Percentiles rank a stretch among this genome's conserved stretches.
Conservation (phyloP, 139 green algal genomes). For the Picochlorum sp. region DNA sequence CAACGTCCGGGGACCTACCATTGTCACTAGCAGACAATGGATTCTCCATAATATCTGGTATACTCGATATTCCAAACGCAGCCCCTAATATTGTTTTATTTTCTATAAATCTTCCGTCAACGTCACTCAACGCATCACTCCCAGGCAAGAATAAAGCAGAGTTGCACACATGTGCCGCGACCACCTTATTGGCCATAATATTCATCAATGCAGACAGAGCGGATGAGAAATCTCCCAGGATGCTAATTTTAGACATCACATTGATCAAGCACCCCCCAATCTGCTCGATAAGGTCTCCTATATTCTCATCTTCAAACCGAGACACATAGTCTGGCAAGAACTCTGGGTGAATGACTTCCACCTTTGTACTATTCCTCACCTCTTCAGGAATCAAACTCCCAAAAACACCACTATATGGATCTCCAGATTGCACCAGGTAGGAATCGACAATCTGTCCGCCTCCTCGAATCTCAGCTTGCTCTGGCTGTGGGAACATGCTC, state of each 20-base stretch:
- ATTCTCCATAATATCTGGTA: constrained; percentile 36
- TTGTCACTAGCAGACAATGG: background rate
- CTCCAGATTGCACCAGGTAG: constrained; percentile 12
- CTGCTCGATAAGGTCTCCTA: constrained; percentile 46
- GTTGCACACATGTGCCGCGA: constrained; percentile 27
- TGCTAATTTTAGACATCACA: constrained; percentile 35
- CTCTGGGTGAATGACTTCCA: constrained; percentile 46
- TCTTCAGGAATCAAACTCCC: background rate
- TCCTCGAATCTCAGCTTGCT: constrained; percentile 30
- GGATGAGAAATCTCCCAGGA: constrained; percentile 55
- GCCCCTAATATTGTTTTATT: constrained; percentile 53
- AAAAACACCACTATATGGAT: background rate
- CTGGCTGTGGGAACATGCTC: constrained; percentile 64
- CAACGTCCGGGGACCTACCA: constrained; percentile 29
- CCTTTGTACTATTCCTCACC: background rate
- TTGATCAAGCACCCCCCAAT: constrained; percentile 33
- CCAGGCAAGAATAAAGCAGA: constrained; percentile 36
- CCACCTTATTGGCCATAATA: constrained; percentile 42
- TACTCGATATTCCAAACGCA: constrained; percentile 52
- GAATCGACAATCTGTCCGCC: constrained; percentile 64
- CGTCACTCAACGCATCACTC: constrained; percentile 25
- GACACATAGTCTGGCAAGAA: constrained; percentile 74
- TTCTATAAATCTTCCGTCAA: constrained; percentile 28
- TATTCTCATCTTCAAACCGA: constrained; percentile 58
- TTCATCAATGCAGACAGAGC: constrained; percentile 42